These are phyloP conservation scores for Teratosphaeria viscida DNA, from an alignment of 2,329 filamentous ascomycete species.

Conservation along the genomic window DNA sequence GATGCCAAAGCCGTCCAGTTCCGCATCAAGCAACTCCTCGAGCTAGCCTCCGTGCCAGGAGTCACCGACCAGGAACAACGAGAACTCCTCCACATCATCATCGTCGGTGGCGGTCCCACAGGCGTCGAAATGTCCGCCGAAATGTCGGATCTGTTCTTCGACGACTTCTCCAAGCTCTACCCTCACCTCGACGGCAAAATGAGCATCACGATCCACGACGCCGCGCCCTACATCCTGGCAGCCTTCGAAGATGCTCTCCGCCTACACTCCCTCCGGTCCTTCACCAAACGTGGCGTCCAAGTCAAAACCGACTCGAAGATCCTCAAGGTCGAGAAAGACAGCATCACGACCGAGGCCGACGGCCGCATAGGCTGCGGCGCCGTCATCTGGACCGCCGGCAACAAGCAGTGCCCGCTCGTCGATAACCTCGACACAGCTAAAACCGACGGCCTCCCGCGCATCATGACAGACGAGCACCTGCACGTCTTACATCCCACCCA, in stretches of 20 bases:
- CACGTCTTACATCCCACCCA: constrained; percentile 28
- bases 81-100: constrained; percentile 28
- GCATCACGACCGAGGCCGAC: constrained; percentile 27
- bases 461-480: constrained; percentile 56
- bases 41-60: constrained; percentile 27
- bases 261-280: constrained; percentile 31
- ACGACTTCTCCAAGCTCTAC: constrained; percentile 31
- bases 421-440: constrained; percentile 40
- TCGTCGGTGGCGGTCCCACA: constrained; percentile 35
- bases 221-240: constrained; percentile 7
- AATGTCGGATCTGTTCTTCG: constrained; percentile 32
- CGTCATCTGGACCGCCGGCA: constrained; percentile 31
- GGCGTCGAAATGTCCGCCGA: constrained; percentile 36
- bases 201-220: constrained; percentile 31
- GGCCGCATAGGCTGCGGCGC: constrained; percentile 29
- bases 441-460: constrained; percentile 40
- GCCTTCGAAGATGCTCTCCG: constrained; percentile 32
- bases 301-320: constrained; percentile 30
- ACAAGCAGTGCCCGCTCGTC: constrained; percentile 54
- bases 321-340: constrained; percentile 24
- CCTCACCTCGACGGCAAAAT: constrained; percentile 31
- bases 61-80: constrained; percentile 21
- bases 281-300: constrained; percentile 28
- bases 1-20: constrained; percentile 69
- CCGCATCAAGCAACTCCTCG: constrained; percentile 26